These are phyloP conservation scores for Podospora conica DNA, from an alignment of 495 filamentous ascomycete species.

Conservation along the genomic window DNA sequence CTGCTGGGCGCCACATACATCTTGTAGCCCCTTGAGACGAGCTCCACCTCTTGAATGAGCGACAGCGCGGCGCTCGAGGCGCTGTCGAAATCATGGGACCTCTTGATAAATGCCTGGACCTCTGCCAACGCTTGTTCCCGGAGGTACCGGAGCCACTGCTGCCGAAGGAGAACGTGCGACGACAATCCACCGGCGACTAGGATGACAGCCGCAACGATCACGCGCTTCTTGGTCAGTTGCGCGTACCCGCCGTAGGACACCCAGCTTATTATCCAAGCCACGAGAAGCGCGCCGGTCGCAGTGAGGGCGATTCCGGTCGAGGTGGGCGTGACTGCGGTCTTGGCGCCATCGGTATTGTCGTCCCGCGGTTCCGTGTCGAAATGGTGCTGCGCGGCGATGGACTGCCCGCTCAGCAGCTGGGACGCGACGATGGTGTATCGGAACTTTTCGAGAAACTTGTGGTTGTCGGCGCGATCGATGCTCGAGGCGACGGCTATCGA, in stretches of 20 bases:
- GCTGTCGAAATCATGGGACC: slow-evolving; percentile 77
- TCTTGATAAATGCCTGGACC: slow-evolving; percentile 64
- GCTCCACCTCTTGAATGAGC: slow-evolving; percentile 91
- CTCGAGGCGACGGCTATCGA: slow-evolving; percentile 60
- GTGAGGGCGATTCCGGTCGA: slow-evolving; percentile 42
- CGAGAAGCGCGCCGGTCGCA: slow-evolving; percentile 55
- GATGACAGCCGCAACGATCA: slow-evolving; percentile 53
- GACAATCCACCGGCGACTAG: slow-evolving; percentile 50
- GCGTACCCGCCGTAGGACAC: slow-evolving; percentile 41
- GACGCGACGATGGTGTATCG: slow-evolving; percentile 94
- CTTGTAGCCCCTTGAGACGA: slow-evolving; percentile 89
- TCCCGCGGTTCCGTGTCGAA: slow-evolving; percentile 13
- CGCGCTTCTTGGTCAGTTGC: slow-evolving; percentile 45
- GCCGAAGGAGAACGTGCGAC: slow-evolving; percentile 65
- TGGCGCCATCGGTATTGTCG: slow-evolving; percentile 1
- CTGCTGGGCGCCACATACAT: slow-evolving; percentile 52
- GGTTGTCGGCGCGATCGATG: slow-evolving; percentile 74
- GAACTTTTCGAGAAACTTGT: slow-evolving; percentile 88
- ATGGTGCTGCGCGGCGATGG: slow-evolving; percentile 24
- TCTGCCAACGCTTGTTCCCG: slow-evolving; percentile 69
- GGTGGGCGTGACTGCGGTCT: slow-evolving; percentile 15
- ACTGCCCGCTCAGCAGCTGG: slow-evolving; percentile 72
- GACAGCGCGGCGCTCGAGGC: slow-evolving; percentile 72
- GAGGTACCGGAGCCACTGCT: slow-evolving; percentile 80
- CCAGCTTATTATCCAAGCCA: slow-evolving; percentile 73